Conservation (phyloP, 495 filamentous ascomycete species). For the Astrocystis sublimbata region DNA sequence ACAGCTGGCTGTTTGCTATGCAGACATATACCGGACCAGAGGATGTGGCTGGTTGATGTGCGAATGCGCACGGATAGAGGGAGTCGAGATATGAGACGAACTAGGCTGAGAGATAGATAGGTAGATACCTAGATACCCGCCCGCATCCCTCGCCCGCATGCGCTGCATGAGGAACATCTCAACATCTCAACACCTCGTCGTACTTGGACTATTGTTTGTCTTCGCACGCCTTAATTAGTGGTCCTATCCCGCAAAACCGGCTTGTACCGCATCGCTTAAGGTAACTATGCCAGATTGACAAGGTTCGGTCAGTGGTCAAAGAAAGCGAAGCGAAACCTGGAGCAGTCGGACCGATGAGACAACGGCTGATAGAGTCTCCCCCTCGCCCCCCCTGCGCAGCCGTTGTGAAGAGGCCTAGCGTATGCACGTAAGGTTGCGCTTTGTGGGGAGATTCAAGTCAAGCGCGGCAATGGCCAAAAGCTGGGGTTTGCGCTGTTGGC, state of each 20-base stretch:
- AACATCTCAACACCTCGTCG: too few species aligned
- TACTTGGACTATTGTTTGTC: neutral
- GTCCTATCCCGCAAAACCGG: neutral
- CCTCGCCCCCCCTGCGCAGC: neutral
- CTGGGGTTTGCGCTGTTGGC: conserved; percentile 1
- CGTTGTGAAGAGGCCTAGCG: conserved; percentile 14
- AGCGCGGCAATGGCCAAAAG: neutral
- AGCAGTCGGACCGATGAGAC: conserved; percentile 20
- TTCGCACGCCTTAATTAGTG: neutral
- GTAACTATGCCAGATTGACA: conserved; percentile 8
- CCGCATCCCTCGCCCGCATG: neutral
- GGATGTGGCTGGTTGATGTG: neutral
- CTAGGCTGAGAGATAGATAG: neutral
- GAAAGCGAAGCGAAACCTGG: conserved; percentile 14
- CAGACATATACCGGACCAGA: neutral
- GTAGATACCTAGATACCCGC: too few species aligned
- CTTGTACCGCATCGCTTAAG: neutral
- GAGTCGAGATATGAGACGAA: neutral
- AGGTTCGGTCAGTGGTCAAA: neutral
- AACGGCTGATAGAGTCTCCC: neutral
- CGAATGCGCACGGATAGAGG: neutral
- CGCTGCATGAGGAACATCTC: neutral
- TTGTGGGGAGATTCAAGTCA: conserved; percentile 10
- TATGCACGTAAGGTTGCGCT: conserved; percentile 12
- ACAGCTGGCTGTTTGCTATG: neutral